Percentiles rank a stretch among this genome's conserved stretches.
Conservation (phyloP, 1,139 yeast species). For the Hansenula sp. region DNA sequence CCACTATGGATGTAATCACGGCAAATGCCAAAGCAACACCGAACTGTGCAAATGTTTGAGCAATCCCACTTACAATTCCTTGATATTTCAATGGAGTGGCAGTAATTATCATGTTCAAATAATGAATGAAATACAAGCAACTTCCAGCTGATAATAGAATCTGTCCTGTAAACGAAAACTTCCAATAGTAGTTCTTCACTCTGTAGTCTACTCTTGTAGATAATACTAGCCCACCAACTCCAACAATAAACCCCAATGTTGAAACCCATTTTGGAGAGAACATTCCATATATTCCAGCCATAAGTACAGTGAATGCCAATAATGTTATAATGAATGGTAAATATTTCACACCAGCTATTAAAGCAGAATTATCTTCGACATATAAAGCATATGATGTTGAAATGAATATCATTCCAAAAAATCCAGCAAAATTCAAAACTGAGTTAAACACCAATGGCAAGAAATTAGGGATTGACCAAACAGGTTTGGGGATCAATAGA, state of each 20-base stretch:
- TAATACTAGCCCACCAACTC: constrained; percentile 18
- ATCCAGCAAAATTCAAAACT: constrained; percentile 9
- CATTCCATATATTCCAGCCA: constrained; percentile 12
- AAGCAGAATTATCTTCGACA: constrained; percentile 16
- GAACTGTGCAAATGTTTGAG: constrained; percentile 25
- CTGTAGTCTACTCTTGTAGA: constrained; percentile 15
- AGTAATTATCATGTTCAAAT: constrained; percentile 20
- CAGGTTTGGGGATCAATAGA: constrained; percentile 14
- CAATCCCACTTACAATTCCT: constrained; percentile 26
- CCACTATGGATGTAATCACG: constrained; percentile 22
- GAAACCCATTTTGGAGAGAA: constrained; percentile 14
- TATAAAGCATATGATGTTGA: constrained; percentile 9
- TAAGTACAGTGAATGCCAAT: constrained; percentile 1
- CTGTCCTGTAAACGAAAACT: constrained; percentile 19
- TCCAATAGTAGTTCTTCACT: constrained; percentile 22
- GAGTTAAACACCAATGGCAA: constrained; percentile 10
- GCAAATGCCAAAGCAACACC: constrained; percentile 25
- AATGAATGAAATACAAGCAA: constrained; percentile 5
- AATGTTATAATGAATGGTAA: constrained; percentile 10
- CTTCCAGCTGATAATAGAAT: constrained; percentile 18
- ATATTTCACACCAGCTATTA: constrained; percentile 23
- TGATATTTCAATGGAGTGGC: constrained; percentile 26
- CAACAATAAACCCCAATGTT: constrained; percentile 13
- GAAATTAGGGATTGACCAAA: constrained; percentile 16
- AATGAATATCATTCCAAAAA: constrained; percentile 9